These are phyloP conservation scores for Hymenochaete sp. DNA, from an alignment of 1,284 basidiomycete genomes.

Conservation along the genomic window DNA sequence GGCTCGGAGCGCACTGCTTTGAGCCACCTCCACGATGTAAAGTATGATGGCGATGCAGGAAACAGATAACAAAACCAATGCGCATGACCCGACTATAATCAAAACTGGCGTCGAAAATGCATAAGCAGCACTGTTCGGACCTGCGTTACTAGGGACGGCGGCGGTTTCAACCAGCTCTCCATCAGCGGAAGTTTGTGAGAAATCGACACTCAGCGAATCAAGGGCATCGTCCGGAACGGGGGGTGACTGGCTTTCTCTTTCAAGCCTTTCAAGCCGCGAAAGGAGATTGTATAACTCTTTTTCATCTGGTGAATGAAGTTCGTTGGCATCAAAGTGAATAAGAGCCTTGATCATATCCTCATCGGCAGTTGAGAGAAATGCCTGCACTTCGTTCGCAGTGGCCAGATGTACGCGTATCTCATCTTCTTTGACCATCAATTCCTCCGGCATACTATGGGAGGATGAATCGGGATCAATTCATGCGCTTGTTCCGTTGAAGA, in stretches of 20 bases:
- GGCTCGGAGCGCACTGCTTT: conserved; percentile 26
- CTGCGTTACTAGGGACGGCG: not conserved
- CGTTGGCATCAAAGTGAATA: conserved; percentile 25
- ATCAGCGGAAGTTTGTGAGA: not conserved
- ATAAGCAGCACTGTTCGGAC: not conserved
- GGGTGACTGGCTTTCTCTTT: not conserved
- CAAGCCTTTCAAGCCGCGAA: conserved; percentile 20
- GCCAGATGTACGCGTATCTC: conserved; percentile 27
- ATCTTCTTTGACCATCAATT: conserved; percentile 12
- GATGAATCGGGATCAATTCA: not conserved
- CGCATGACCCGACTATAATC: conserved; percentile 30
- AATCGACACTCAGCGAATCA: conserved; percentile 5
- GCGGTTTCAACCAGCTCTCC: not conserved
- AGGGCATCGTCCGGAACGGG: conserved; percentile 13
- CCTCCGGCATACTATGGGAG: conserved; percentile 3
- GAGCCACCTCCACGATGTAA: conserved; percentile 29
- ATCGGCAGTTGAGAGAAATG: conserved; percentile 26
- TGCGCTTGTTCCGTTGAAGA: not conserved
- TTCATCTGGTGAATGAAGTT: conserved; percentile 27
- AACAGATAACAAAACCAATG: conserved; percentile 31
- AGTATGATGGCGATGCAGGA: conserved; percentile 29
- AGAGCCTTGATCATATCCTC: conserved; percentile 29
- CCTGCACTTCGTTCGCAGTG: conserved; percentile 27
- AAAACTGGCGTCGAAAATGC: conserved; percentile 20
- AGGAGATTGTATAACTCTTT: conserved; percentile 28